Evolutionary conservation across 2,329 filamentous ascomycete genomes (phyloP), one percentile per base, ranked within the genome.

Genomic region (Pseudocercospora macadamiae): DNA sequence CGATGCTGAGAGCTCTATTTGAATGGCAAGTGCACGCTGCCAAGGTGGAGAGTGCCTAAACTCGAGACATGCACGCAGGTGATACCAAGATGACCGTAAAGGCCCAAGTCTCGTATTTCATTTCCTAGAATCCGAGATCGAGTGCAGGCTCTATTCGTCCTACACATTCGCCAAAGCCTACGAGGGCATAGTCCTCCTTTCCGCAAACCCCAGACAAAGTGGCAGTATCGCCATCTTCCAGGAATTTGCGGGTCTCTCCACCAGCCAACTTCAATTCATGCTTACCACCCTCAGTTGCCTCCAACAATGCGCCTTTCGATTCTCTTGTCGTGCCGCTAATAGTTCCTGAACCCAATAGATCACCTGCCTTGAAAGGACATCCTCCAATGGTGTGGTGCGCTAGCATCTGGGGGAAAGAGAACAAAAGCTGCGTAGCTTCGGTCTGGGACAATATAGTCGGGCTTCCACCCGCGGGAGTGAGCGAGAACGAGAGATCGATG

Each of bases 361-460:
- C 90, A 30, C 90, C 90, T 0, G 86, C 82, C 47, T 85, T 82
- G 80, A 95, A 81, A 3, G 86, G 85, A 72, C 90, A 95, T 4
- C 90, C 90, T 1, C 87, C 89, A 47, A 90, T 82, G 1, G 87
- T 86, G 71, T 93, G 90, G 71, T 93, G 90, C 1, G 90, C 84
- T 37, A 93, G 79, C 89, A 93, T 92, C 73, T 93, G 90, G 3
- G 88, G 84, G 75, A 93, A 93, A 0, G 89, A 92, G 82, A 86
- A 93, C n/a, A 93, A 79, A 9, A 93, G 79, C 68, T 93, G 83
- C 64, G 80, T 83, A 8, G 86, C 83, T 58, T 81, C 88, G 60
- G 81, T 88, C 61, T 76, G 80, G 1, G 82, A 79, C 47, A 93
- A 82, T 7, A 52, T 67, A 8, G 68, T 66, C 0, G 81, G 76